Evolutionary conservation across 805 yeast genomes (phyloP).

Genomic region (Wickerhamomyces chaumierensis): DNA sequence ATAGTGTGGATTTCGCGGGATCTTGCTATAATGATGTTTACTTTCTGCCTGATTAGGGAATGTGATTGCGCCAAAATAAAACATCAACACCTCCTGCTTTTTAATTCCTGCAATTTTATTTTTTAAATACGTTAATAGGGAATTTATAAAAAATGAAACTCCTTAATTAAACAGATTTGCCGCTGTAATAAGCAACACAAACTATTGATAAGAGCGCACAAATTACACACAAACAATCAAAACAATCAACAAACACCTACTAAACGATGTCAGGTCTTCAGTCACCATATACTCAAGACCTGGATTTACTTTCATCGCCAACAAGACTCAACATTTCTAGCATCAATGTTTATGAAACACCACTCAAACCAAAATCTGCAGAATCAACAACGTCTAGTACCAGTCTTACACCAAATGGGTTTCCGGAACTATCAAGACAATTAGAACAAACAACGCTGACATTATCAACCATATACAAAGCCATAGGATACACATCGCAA

Average conservation of each 20-base stretch:
- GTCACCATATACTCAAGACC: too few species aligned
- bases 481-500: conserved; percentile 42
- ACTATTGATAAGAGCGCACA: too few species aligned
- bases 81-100: background rate
- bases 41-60: background rate
- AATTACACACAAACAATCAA: too few species aligned
- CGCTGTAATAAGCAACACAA: too few species aligned
- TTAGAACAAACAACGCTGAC: background rate
- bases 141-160: too few species aligned
- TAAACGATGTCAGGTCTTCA: background rate
- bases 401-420: too few species aligned
- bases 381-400: too few species aligned
- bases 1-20: background rate
- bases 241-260: too few species aligned
- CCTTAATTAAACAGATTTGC: too few species aligned
- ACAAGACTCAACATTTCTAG: background rate
- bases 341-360: background rate
- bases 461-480: conserved; percentile 30
- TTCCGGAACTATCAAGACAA: background rate
- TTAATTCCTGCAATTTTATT: too few species aligned
- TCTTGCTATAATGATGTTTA: background rate
- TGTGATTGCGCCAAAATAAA: background rate
- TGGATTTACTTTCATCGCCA: background rate
- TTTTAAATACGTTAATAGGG: too few species aligned
- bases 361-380: background rate